These are phyloP conservation scores for Leccinum broughii DNA, from an alignment of 768 basidiomycete species.

Conservation along the genomic window DNA sequence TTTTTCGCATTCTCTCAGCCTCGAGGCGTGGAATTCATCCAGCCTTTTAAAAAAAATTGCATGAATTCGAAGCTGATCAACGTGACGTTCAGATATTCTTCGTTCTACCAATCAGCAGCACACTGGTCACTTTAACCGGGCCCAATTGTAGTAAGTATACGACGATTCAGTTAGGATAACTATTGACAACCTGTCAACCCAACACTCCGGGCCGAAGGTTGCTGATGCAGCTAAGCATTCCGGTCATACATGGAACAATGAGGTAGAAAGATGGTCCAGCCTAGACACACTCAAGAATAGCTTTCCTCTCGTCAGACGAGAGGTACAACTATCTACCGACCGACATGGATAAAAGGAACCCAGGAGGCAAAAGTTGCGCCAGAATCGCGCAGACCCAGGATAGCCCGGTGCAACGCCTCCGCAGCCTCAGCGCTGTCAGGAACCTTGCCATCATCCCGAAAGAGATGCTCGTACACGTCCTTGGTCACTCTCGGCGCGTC, in stretches of 20 bases:
- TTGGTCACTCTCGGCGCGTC: background rate
- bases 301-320: too few relatives aligned
- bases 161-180: too few relatives aligned
- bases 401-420: background rate
- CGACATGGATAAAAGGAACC: background rate
- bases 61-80: too few relatives aligned
- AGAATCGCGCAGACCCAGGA: background rate
- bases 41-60: too few relatives aligned
- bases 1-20: too few relatives aligned
- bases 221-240: slow-evolving; percentile 48
- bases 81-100: too few relatives aligned
- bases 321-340: background rate
- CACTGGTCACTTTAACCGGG: too few relatives aligned
- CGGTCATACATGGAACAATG: slow-evolving; percentile 44
- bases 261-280: slow-evolving; percentile 3
- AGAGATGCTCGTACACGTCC: background rate
- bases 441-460: background rate
- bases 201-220: slow-evolving; percentile 43
- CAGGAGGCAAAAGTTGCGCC: background rate
- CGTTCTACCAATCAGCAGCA: too few relatives aligned
- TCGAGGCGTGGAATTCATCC: too few relatives aligned
- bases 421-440: background rate
- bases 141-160: too few relatives aligned
- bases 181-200: too few relatives aligned
- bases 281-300: too few relatives aligned